These are phyloP conservation scores for Halophytophthora polymorphica DNA, from an alignment of 352 stramenopile species.

Conservation along the genomic window DNA sequence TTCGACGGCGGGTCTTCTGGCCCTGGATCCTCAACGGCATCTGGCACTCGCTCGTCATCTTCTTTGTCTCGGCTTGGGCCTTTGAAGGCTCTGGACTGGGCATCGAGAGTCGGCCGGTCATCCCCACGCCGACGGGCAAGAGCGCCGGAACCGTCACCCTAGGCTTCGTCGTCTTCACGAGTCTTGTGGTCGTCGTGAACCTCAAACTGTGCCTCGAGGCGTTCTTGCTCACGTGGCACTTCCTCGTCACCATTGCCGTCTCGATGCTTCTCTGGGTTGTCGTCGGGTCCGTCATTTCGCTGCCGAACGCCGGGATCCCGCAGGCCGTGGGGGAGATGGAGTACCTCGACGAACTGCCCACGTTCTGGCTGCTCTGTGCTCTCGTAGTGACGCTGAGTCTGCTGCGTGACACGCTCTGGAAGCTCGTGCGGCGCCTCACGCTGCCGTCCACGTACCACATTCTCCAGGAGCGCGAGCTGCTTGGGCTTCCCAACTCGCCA, in stretches of 20 bases:
- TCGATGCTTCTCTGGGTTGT: slow-evolving; percentile 69
- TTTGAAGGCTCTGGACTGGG: slow-evolving; percentile 42
- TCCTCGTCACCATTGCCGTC: slow-evolving; percentile 46
- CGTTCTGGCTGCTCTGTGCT: slow-evolving; percentile 59
- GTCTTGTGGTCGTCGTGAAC: slow-evolving; percentile 75
- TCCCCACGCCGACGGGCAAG: slow-evolving; percentile 41
- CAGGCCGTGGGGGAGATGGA: slow-evolving; percentile 70
- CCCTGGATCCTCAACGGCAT: slow-evolving; percentile 81
- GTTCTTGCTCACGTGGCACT: slow-evolving; percentile 73
- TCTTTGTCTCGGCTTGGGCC: slow-evolving; percentile 72
- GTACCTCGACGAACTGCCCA: slow-evolving; percentile 52
- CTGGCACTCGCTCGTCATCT: slow-evolving; percentile 80
- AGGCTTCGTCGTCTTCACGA: slow-evolving; percentile 80
- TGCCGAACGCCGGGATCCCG: slow-evolving; percentile 41
- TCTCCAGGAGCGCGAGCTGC: slow-evolving; percentile 67
- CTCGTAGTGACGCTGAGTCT: slow-evolving; percentile 62
- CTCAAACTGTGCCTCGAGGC: slow-evolving; percentile 73
- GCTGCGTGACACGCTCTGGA: slow-evolving; percentile 71
- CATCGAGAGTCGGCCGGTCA: slow-evolving; percentile 22
- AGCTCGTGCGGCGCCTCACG: slow-evolving; percentile 58
- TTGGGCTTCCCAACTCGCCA: slow-evolving; percentile 58
- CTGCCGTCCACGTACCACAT: slow-evolving; percentile 78
- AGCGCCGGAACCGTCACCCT: slow-evolving; percentile 59
- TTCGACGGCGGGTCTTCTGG: slow-evolving; percentile 69
- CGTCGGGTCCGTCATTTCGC: slow-evolving; percentile 57